A percentile compares a stretch with the other conserved stretches of the same genome.
phyloP scores from a whole-genome alignment of 768 basidiomycete species.

The Udeniomyces megalosporus region DNA sequence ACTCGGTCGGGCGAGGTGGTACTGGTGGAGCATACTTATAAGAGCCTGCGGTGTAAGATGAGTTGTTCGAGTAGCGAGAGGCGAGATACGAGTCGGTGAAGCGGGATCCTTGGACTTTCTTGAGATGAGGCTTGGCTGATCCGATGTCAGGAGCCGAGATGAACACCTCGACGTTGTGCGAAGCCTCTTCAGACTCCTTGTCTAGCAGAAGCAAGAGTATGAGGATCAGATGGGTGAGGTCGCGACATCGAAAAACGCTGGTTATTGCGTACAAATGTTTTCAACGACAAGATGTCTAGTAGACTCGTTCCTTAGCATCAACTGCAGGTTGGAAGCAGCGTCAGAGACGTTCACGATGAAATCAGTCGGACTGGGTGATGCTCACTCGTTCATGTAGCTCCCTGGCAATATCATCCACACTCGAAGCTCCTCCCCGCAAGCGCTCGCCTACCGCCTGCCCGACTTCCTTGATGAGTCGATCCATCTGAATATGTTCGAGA shows the following conservation, averaged over 20 bases:
- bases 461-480: conserved; percentile 15
- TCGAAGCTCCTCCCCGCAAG: background rate
- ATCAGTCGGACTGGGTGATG: too few species aligned
- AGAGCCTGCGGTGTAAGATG: background rate
- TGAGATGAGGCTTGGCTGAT: conserved; percentile 1
- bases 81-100: conserved; percentile 15
- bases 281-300: conserved; percentile 6
- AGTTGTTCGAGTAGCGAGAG: conserved; percentile 4
- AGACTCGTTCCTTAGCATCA: conserved; percentile 13
- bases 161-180: conserved; percentile 12
- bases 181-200: conserved; percentile 11
- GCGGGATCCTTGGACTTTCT: conserved; percentile 13
- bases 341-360: background rate
- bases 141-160: background rate
- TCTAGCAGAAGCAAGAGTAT: background rate
- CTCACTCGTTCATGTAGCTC: conserved; percentile 14
- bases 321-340: background rate
- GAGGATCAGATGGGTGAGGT: background rate
- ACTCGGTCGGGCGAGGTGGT: background rate
- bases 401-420: conserved; percentile 11
- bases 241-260: background rate
- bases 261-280: conserved; percentile 8
- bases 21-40: conserved; percentile 5
- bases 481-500: conserved; percentile 17
- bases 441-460: conserved; percentile 14